Conservation (phyloP, 78 protist species). For the Mantamonas sphyraenae region DNA sequence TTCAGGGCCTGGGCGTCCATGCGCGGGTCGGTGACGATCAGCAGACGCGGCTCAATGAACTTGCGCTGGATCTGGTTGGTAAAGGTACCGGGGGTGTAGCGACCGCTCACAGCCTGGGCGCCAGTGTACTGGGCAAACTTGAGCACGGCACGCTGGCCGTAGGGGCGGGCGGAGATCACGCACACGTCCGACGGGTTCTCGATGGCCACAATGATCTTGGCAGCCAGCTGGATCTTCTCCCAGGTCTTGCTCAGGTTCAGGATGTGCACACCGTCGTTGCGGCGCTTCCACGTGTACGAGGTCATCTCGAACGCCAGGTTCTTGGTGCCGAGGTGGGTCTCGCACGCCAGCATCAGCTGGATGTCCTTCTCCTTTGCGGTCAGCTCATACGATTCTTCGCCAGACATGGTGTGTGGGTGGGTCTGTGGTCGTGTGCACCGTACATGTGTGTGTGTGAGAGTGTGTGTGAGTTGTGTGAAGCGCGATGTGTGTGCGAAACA, state of each 20-base stretch:
- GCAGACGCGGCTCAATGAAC: constrained; percentile 98
- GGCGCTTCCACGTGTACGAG: constrained; percentile 85
- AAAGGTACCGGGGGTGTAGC: constrained; percentile 99
- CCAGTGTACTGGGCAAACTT: constrained; percentile 88
- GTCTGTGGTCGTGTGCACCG: background rate
- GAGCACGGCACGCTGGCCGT: constrained; percentile 97
- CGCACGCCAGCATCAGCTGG: constrained; percentile 88
- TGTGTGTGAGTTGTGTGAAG: constrained; percentile 14
- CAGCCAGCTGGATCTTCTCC: constrained; percentile 98
- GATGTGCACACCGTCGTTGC: constrained; percentile 86
- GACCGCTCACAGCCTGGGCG: constrained; percentile 88
- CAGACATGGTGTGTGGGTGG: background rate
- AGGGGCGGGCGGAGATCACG: constrained; percentile 82
- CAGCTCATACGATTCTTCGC: too few relatives aligned
- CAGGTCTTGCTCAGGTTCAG: constrained; percentile 96
- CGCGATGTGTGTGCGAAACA: too few relatives aligned
- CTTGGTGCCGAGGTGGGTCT: constrained; percentile 89
- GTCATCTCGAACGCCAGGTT: constrained; percentile 78
- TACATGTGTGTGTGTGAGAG: background rate
- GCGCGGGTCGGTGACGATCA: constrained; percentile 94
- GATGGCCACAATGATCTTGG: constrained; percentile 95
- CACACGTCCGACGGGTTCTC: constrained; percentile 95
- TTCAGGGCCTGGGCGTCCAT: constrained; percentile 93
- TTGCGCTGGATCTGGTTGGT: constrained; percentile 95
- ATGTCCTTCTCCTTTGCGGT: constrained; percentile 85